Evolutionary conservation across 2,329 filamentous ascomycete species (phyloP), one percentile per base, ranked within the genome.

Genomic region (Cytospora mali): DNA sequence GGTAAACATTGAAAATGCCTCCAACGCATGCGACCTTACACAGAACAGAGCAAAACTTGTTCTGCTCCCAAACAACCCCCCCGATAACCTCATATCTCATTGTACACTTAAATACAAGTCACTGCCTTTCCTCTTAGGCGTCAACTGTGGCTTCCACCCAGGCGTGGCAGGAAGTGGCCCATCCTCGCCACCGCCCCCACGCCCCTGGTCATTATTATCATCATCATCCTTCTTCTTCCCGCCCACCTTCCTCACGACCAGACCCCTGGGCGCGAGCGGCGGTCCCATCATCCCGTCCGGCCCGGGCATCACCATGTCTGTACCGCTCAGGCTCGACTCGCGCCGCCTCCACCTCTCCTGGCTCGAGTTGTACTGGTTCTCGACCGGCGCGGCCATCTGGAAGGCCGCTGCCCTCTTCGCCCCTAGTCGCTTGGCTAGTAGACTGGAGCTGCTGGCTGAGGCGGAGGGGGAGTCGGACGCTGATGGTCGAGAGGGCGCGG

Each of bases 41-140:
- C 31, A 33, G 9, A 2, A 6, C 31, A n/a, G 31, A 33, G 31
- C 31, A 13, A 31, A 31, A 31, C 29, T 11, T 31, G n/a, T n/a
- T n/a, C n/a, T n/a, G n/a, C n/a, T n/a, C n/a, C n/a, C n/a, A n/a
- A n/a, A n/a, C n/a, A n/a, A n/a, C n/a, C n/a, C n/a, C 29, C 29
- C 6, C 29, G 29, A 46, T 11, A 31, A 52, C n/a, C n/a, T 9
- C 18, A 13, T n/a, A 27, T 6, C 31, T 72, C 67, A 85, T 64
- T 80, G 78, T 65, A 87, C 83, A 67, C 82, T 82, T 68, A 87
- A 70, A 67, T 83, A 88, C 64, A 91, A 70, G 71, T 91, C 87
- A 28, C 88, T 84, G 0, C 89, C 88, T 55, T 85, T 80, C 64
- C 87, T 77, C 62, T 85, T 87, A 3, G 89, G 89, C 52, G 88